phyloP scores from a whole-genome alignment of 345 rosid genomes.

The Schrenkiella parvula region DNA sequence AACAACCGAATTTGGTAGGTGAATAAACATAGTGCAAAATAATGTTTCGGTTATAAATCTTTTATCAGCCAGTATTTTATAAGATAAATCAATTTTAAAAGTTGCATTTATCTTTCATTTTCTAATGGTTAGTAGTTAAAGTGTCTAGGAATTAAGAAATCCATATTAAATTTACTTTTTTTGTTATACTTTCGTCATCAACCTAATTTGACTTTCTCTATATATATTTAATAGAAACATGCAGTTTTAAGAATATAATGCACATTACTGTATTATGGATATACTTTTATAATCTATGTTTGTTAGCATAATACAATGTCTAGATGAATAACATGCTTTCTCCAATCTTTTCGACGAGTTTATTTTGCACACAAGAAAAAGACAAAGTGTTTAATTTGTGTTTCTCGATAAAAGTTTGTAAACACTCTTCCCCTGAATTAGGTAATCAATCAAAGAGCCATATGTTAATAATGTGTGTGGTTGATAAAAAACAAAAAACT shows the following conservation, averaged over 20 bases:
- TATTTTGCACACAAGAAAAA: no score
- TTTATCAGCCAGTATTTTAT: constrained; percentile 7
- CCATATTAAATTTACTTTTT: not conserved
- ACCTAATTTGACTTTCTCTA: not conserved
- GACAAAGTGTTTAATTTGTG: no score
- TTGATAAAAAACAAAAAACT: no score
- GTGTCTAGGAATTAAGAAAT: constrained; percentile 9
- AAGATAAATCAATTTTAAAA: not conserved
- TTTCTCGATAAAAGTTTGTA: no score
- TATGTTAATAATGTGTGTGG: no score
- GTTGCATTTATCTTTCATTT: constrained; percentile 11
- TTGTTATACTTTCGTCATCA: not conserved
- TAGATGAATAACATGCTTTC: no score
- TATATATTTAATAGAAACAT: not conserved
- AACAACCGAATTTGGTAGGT: constrained; percentile 27
- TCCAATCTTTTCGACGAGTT: no score
- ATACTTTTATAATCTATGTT: not conserved
- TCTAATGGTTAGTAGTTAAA: constrained; percentile 17
- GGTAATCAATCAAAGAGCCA: no score
- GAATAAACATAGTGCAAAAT: constrained; percentile 5
- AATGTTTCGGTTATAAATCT: constrained; percentile 6
- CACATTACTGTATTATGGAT: not conserved
- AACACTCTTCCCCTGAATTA: no score
- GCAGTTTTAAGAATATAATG: not conserved
- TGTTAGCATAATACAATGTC: no score